These are phyloP conservation scores for Trichosporon sp. DNA, from an alignment of 1,284 basidiomycete species.

Conservation along the genomic window DNA sequence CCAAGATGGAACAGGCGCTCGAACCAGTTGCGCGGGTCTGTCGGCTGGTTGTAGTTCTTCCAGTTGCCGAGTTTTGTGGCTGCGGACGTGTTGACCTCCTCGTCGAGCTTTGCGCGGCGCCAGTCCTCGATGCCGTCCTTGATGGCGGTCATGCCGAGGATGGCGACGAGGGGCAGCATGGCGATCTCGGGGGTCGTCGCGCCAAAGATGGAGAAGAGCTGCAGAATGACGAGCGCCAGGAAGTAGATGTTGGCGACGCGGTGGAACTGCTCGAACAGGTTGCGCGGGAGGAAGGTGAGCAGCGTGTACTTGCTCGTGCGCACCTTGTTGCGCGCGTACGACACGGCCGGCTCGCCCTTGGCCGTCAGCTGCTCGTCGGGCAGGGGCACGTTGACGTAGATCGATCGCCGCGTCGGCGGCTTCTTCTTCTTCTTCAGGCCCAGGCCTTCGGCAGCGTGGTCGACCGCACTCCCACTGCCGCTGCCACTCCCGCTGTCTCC, in stretches of 20 bases:
- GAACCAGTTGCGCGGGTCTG: conserved; percentile 68
- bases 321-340: conserved; percentile 89
- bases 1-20: conserved; percentile 62
- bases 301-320: conserved; percentile 91
- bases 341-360: conserved; percentile 68
- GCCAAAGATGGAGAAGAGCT: conserved; percentile 88
- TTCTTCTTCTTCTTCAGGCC: conserved; percentile 17
- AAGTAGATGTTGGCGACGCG: conserved; percentile 92
- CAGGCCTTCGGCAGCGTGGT: neutral
- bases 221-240: conserved; percentile 73
- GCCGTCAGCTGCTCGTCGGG: conserved; percentile 23
- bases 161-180: conserved; percentile 81
- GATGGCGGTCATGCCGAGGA: conserved; percentile 81
- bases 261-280: conserved; percentile 84
- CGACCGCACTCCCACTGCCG: neutral
- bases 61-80: conserved; percentile 65
- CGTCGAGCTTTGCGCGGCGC: conserved; percentile 76
- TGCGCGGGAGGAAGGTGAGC: conserved; percentile 89
- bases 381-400: conserved; percentile 66
- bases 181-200: conserved; percentile 78
- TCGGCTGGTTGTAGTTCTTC: conserved; percentile 83
- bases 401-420: conserved; percentile 57
- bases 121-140: conserved; percentile 96
- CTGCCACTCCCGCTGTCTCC: neutral
- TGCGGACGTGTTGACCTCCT: conserved; percentile 56